These are phyloP conservation scores for Penium margaritaceum DNA, from an alignment of 139 green algal species.

Conservation along the genomic window DNA sequence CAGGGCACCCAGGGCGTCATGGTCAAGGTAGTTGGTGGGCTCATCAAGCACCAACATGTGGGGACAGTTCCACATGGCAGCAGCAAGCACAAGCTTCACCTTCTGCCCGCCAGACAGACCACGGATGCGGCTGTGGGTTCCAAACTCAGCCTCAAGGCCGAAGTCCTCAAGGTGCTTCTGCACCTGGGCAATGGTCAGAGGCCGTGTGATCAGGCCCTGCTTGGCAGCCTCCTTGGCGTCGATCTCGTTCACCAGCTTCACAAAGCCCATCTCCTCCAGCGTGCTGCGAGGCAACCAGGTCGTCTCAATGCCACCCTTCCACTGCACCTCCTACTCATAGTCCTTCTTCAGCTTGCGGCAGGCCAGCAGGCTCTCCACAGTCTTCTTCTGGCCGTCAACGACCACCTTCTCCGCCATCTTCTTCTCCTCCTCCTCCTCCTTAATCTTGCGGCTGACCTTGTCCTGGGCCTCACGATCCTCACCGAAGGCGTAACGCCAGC, in stretches of 20 bases:
- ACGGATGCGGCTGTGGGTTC: slow-evolving; percentile 42
- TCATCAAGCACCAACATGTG: slow-evolving; percentile 68
- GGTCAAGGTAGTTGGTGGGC: slow-evolving; percentile 76
- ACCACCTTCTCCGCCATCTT: slow-evolving; percentile 55
- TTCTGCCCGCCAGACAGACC: slow-evolving; percentile 62
- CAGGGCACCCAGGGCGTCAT: slow-evolving; percentile 43
- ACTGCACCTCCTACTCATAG: slow-evolving; percentile 55
- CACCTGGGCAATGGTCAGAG: slow-evolving; percentile 60
- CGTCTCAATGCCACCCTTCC: slow-evolving; percentile 39
- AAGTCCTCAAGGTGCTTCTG: slow-evolving; percentile 62
- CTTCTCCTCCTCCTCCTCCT: slow-evolving; percentile 77
- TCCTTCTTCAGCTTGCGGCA: slow-evolving; percentile 60
- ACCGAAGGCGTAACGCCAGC: slow-evolving; percentile 80
- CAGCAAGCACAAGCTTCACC: slow-evolving; percentile 65
- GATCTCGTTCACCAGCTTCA: slow-evolving; percentile 79
- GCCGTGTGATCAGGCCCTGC: slow-evolving; percentile 67
- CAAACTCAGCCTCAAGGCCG: slow-evolving; percentile 60
- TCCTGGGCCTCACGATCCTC: slow-evolving; percentile 80
- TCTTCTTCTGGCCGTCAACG: neutral
- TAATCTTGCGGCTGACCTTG: slow-evolving; percentile 59
- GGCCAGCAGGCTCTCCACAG: slow-evolving; percentile 62
- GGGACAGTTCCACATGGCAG: slow-evolving; percentile 64
- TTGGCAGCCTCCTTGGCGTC: slow-evolving; percentile 79
- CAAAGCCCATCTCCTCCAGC: slow-evolving; percentile 77
- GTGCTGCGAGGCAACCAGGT: slow-evolving; percentile 38